Evolutionary conservation across 495 filamentous ascomycete genomes (phyloP), one percentile per base, ranked within the genome.

Genomic region (Extremus antarcticus): DNA sequence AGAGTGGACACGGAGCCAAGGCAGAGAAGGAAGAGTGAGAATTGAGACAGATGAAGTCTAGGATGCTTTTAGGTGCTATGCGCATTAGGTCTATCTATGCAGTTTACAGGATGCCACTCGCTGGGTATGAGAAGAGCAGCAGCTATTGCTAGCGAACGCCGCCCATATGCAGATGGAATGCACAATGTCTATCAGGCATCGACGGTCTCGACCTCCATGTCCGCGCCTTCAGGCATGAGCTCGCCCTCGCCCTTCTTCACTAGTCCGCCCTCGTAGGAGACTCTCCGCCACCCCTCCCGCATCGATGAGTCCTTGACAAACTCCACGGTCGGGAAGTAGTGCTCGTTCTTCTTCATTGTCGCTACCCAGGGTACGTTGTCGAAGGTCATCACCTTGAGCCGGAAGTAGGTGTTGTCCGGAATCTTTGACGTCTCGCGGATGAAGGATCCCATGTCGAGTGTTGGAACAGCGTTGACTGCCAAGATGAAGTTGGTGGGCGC

Each of bases 261-360:
- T 41, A 50, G 17, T 9, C 61, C 61, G 20, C 51, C 58, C 48
- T 63, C 61, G 47, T 60, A 62, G 59, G 41, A 56, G 52, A 52
- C 47, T 46, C 62, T 51, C 49, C 63, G 17, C 63, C 63, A 65
- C 35, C 58, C 56, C 41, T 56, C 58, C 20, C 56, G 43, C 47
- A 67, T 64, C 2, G 51, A n/a, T 13, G 56, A 8, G 53, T 71
- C 70, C 64, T 71, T 73, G 25, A 67, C 47, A 54, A 68, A 70
- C 64, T 73, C 70, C 25, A 68, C 59, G 4, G 69, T 73, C 1
- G 70, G 70, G 59, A 73, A 73, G 66, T 99, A 99, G 70, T 99
- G 92, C 68, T 99, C 94, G 67, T 94, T 94, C 81, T 99, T 99
- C 82, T 99, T 99, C 83, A 99, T 96, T 23, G 91, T 96, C 19